A percentile compares a stretch with the other conserved stretches of the same genome.
Evolutionary conservation across 352 stramenopile species (phyloP).

Genomic region (Phytophthora idaei): DNA sequence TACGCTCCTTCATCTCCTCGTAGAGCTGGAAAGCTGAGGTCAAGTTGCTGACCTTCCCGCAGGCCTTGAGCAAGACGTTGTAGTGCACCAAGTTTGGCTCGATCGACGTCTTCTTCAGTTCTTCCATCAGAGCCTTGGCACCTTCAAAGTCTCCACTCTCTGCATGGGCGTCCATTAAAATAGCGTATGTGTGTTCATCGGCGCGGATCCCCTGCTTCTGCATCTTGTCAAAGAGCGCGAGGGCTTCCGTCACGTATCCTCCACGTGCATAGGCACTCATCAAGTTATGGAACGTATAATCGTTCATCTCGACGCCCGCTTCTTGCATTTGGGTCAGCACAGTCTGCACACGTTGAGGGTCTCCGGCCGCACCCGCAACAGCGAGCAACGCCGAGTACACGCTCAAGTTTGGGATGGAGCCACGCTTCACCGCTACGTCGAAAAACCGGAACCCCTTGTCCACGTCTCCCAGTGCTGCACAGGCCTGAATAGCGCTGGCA

Average conservation of each 20-base stretch:
- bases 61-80: constrained; percentile 81
- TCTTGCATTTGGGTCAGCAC: constrained; percentile 66
- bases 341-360: constrained; percentile 51
- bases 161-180: constrained; percentile 76
- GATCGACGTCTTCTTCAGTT: constrained; percentile 49
- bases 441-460: constrained; percentile 71
- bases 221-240: constrained; percentile 69
- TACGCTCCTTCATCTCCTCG: constrained; percentile 83
- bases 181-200: constrained; percentile 71
- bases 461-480: constrained; percentile 48
- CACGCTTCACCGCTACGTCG: constrained; percentile 50
- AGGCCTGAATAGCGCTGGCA: constrained; percentile 63
- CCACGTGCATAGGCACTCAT: constrained; percentile 72
- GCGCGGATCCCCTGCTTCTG: constrained; percentile 52
- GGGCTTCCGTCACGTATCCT: constrained; percentile 50
- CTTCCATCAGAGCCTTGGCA: constrained; percentile 54
- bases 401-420: constrained; percentile 69
- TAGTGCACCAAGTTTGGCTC: constrained; percentile 73
- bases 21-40: constrained; percentile 80
- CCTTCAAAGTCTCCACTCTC: constrained; percentile 65
- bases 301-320: constrained; percentile 60
- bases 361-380: constrained; percentile 49
- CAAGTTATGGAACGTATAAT: constrained; percentile 74
- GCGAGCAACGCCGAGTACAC: constrained; percentile 71
- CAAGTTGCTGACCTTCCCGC: constrained; percentile 74